A percentile compares a stretch with the other conserved stretches of the same genome.
Evolutionary conservation across 345 rosid genomes (phyloP).

Genomic region (Aegle marmelos): DNA sequence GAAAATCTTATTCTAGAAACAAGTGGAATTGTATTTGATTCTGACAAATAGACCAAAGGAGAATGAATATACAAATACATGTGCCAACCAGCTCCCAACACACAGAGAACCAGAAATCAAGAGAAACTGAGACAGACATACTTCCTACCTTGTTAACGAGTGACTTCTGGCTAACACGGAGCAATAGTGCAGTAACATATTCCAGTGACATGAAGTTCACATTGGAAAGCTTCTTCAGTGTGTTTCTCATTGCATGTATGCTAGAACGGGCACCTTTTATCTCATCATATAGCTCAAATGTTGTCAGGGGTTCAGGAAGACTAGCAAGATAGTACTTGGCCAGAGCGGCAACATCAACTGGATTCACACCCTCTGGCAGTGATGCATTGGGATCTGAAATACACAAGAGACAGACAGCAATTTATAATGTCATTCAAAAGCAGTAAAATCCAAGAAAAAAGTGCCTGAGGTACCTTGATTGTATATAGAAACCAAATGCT

Average conservation of each 20-base stretch:
- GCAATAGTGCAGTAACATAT: conserved; percentile 73
- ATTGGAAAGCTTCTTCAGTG: conserved; percentile 75
- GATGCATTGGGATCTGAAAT: conserved; percentile 61
- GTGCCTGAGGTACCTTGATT: conserved; percentile 59
- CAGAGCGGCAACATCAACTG: conserved; percentile 72
- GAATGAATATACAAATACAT: background rate
- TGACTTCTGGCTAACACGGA: conserved; percentile 81
- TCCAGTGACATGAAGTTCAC: conserved; percentile 89
- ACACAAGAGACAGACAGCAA: conserved; percentile 11
- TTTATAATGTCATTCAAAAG: conserved; percentile 3
- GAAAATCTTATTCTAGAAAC: background rate
- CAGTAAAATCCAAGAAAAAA: background rate
- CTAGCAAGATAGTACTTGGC: conserved; percentile 85
- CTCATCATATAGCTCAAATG: conserved; percentile 75
- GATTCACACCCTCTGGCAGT: conserved; percentile 73
- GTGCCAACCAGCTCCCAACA: background rate
- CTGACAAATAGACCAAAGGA: background rate
- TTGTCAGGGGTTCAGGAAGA: conserved; percentile 84
- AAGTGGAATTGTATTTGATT: background rate
- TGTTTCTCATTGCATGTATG: conserved; percentile 56
- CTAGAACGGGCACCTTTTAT: conserved; percentile 78
- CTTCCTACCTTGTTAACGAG: conserved; percentile 69
- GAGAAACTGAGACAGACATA: conserved; percentile 7
- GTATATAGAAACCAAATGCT: conserved; percentile 69
- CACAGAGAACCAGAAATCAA: background rate